phyloP scores from a whole-genome alignment of 371 early-diverging fungal genomes.

The Rozella allomycis region DNA sequence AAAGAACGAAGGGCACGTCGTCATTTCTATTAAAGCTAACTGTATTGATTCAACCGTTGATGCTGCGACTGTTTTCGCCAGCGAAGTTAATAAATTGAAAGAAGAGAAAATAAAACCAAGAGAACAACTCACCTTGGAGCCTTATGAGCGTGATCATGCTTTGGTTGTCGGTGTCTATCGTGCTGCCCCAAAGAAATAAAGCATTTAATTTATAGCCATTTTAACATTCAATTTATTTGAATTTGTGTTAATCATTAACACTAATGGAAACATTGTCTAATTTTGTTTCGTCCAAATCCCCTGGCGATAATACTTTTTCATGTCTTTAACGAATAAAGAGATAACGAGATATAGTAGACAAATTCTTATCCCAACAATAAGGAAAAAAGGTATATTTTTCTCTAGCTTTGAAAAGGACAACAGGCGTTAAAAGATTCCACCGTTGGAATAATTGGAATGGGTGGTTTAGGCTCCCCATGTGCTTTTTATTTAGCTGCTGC shows the following conservation, averaged over 20 bases:
- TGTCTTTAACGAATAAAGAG: too few relatives aligned
- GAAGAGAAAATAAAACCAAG: slow-evolving; percentile 96
- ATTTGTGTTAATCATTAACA: too few relatives aligned
- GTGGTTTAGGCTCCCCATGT: slow-evolving; percentile 87
- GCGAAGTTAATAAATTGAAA: slow-evolving; percentile 96
- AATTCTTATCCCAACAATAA: too few relatives aligned
- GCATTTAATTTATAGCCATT: not conserved
- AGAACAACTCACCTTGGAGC: slow-evolving; percentile 98
- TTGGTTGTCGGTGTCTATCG: slow-evolving; percentile 69
- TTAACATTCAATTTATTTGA: too few relatives aligned
- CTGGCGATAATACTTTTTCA: too few relatives aligned
- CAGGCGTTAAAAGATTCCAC: slow-evolving; percentile 43
- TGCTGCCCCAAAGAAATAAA: slow-evolving; percentile 1
- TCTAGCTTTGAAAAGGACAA: too few relatives aligned
- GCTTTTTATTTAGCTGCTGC: slow-evolving; percentile 76
- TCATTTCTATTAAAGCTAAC: slow-evolving; percentile 99
- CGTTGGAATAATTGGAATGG: slow-evolving; percentile 85
- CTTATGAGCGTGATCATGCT: slow-evolving; percentile 99
- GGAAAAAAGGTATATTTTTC: too few relatives aligned
- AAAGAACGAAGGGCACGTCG: slow-evolving; percentile 92
- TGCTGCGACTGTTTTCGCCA: slow-evolving; percentile 96
- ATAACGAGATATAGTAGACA: too few relatives aligned
- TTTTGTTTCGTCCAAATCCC: too few relatives aligned
- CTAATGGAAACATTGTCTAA: too few relatives aligned
- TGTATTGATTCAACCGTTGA: slow-evolving; percentile 99